Evolutionary conservation across 768 basidiomycete genomes (phyloP), one percentile per base, ranked within the genome.

Genomic region (Lentinula boryana): DNA sequence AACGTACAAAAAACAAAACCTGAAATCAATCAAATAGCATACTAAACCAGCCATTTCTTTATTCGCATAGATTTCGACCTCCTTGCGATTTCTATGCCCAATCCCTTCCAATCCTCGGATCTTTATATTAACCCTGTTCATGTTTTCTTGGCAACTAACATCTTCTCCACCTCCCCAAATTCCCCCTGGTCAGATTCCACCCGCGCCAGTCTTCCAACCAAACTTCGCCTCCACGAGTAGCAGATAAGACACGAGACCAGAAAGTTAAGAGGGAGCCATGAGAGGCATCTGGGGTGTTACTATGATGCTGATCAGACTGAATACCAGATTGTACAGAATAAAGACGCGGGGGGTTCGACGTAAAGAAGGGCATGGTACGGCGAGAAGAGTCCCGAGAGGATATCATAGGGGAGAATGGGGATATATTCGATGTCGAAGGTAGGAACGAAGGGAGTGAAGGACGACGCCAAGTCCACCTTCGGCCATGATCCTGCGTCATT

Each of bases 191-290:
- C 61, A 88, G 75, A 68, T 86, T 86, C 18, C 82, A 73, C 16
- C 88, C 88, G 1, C 69, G 68, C 64, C 79, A 86, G 68, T 88
- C 85, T 72, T 89, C 86, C 55, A 89, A 70, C 78, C 81, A 84
- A 61, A 89, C 85, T 38, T 75, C 79, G 7, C 80, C 75, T 63
- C 75, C 77, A 52, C 75, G 72, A 70, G 87, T 88, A 61, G 77
- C 70, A 51, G 72, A 70, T 52, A 84, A 58, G 49, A 84, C 80
- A 40, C 72, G 70, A 59, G 72, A 71, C 83, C 83, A 84, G 60
- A 88, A 23, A 13, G 38, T 38, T 15, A 56, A 23, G 3, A 56
- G 38, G 23, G 55, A 9, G 7, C 13, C n/a, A 23, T 56, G 55
- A 21, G 36, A 36, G 23, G 55, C 38, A 23, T 48, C 46, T 21